Evolutionary conservation across 2,329 filamentous ascomycete genomes (phyloP).

Genomic region (Colletotrichum graminicola): DNA sequence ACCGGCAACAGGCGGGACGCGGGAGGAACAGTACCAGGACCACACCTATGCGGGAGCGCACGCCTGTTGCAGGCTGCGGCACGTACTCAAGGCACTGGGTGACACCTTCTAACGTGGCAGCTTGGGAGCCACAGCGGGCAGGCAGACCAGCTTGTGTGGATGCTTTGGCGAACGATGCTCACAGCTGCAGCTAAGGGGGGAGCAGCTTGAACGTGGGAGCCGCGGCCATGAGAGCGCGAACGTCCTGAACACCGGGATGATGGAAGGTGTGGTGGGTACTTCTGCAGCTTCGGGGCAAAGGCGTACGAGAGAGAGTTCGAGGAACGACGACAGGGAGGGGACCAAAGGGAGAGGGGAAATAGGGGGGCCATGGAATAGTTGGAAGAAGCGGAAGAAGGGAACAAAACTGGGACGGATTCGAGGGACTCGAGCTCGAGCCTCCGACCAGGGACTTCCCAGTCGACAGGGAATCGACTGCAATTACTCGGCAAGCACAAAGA

Average conservation of each 20-base stretch:
- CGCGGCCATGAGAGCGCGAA: neutral
- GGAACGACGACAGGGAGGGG: constrained; percentile 17
- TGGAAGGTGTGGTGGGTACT: constrained; percentile 28
- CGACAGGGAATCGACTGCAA: constrained; percentile 16
- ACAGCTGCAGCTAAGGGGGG: constrained; percentile 2
- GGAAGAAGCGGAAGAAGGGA: constrained; percentile 19
- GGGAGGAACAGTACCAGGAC: constrained; percentile 18
- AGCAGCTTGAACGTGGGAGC: neutral
- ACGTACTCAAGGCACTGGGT: neutral
- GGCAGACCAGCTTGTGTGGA: constrained; percentile 6
- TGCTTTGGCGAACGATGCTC: constrained; percentile 15
- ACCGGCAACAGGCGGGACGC: neutral
- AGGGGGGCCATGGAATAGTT: constrained; percentile 23
- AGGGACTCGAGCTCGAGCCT: neutral
- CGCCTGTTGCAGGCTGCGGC: constrained; percentile 20
- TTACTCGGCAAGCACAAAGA: constrained; percentile 28
- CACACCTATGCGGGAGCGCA: constrained; percentile 25
- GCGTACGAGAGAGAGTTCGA: constrained; percentile 13
- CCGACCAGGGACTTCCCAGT: constrained; percentile 6
- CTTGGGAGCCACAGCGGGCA: constrained; percentile 9
- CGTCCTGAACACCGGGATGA: constrained; percentile 4
- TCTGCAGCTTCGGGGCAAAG: constrained; percentile 30
- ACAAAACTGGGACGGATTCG: constrained; percentile 1
- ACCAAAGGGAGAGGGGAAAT: constrained; percentile 15
- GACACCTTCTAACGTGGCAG: constrained; percentile 17